phyloP scores from a whole-genome alignment of 2,329 filamentous ascomycete species.

The Colletotrichum camelliae region DNA sequence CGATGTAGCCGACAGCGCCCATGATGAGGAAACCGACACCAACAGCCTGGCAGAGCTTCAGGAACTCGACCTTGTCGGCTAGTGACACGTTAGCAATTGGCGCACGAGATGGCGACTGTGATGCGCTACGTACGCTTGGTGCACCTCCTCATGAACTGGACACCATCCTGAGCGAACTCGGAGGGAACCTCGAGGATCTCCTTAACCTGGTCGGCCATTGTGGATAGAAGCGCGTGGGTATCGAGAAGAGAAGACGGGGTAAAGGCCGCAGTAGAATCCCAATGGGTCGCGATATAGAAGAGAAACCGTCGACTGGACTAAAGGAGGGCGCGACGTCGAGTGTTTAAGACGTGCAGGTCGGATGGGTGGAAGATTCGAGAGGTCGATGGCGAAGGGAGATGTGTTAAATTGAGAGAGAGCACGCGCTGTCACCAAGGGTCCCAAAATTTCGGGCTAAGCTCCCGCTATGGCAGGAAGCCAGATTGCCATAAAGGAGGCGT shows the following conservation, averaged over 20 bases:
- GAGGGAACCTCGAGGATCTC: slow-evolving; percentile 72
- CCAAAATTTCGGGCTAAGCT: slow-evolving; percentile 21
- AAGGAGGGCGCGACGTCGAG: slow-evolving; percentile 12
- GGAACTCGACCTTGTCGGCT: slow-evolving; percentile 46
- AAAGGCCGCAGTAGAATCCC: slow-evolving; percentile 5
- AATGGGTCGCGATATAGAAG: not conserved
- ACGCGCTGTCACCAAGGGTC: slow-evolving; percentile 12
- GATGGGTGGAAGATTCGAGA: slow-evolving; percentile 21
- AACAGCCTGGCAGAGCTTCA: slow-evolving; percentile 61
- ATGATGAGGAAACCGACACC: slow-evolving; percentile 74
- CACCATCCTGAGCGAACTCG: slow-evolving; percentile 68
- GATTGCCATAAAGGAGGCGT: slow-evolving; percentile 23
- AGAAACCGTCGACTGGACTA: not conserved
- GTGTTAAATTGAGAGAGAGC: slow-evolving; percentile 18
- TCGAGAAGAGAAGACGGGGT: slow-evolving; percentile 1
- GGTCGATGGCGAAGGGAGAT: slow-evolving; percentile 18
- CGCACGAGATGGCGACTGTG: not conserved
- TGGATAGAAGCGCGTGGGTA: slow-evolving; percentile 27
- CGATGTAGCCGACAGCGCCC: slow-evolving; percentile 73
- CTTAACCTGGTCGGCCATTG: slow-evolving; percentile 72
- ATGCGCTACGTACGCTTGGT: slow-evolving; percentile 58
- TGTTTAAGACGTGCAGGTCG: slow-evolving; percentile 20
- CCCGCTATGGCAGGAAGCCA: slow-evolving; percentile 21
- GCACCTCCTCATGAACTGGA: slow-evolving; percentile 67
- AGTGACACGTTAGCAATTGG: not conserved